Conservation (phyloP, 2,329 filamentous ascomycete genomes). For the Hansfordia pulvinata region DNA sequence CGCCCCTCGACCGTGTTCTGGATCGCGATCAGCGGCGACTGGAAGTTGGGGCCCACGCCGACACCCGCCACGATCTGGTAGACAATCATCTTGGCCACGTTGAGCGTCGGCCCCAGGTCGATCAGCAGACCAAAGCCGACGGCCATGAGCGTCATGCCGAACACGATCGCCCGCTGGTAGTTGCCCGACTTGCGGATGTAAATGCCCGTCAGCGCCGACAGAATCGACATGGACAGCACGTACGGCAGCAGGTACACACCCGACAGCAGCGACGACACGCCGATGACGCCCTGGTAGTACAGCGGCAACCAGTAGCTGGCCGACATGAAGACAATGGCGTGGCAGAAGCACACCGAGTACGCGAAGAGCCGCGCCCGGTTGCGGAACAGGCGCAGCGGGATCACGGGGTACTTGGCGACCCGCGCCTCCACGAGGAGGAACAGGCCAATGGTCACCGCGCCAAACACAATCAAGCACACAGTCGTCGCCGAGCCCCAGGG, state of each 20-base stretch:
- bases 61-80: constrained; percentile 51
- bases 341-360: constrained; percentile 54
- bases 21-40: constrained; percentile 53
- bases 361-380: constrained; percentile 51
- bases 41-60: constrained; percentile 56
- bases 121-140: constrained; percentile 53
- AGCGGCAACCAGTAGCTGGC: constrained; percentile 70
- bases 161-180: constrained; percentile 47
- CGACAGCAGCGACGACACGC: constrained; percentile 53
- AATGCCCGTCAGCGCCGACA: constrained; percentile 42
- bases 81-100: constrained; percentile 42
- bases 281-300: constrained; percentile 69
- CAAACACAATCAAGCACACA: constrained; percentile 67
- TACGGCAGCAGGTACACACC: constrained; percentile 64
- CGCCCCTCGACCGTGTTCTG: constrained; percentile 47
- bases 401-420: constrained; percentile 63
- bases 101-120: constrained; percentile 40
- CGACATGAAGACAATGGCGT: constrained; percentile 67
- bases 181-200: constrained; percentile 51
- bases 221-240: constrained; percentile 51
- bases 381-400: constrained; percentile 60
- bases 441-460: constrained; percentile 43
- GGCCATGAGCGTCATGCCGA: constrained; percentile 42
- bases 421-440: constrained; percentile 65
- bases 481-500: constrained; percentile 67